These are phyloP conservation scores for Suillus occidentalis DNA, from an alignment of 768 basidiomycete genomes.

Conservation along the genomic window DNA sequence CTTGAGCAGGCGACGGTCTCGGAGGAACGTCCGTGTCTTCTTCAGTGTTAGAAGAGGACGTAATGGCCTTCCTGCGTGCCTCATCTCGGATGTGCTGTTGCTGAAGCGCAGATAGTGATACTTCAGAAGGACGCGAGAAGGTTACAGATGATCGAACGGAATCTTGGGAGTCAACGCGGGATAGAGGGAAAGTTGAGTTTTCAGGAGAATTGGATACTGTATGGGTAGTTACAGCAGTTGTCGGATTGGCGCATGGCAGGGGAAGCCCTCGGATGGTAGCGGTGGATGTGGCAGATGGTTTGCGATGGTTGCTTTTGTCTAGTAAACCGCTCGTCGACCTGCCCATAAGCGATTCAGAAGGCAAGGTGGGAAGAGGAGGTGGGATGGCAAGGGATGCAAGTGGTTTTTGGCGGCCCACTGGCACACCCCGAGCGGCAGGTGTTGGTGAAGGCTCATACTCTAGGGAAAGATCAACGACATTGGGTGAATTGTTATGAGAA, in stretches of 20 bases:
- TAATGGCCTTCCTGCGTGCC: conserved; percentile 36
- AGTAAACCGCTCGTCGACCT: conserved; percentile 18
- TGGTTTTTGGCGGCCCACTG: conserved; percentile 42
- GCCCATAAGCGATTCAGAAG: conserved; percentile 50
- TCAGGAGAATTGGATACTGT: conserved; percentile 55
- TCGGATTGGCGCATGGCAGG: conserved; percentile 54
- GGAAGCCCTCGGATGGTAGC: conserved; percentile 50
- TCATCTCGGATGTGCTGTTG: conserved; percentile 46
- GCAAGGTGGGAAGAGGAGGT: conserved; percentile 56
- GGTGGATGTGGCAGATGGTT: conserved; percentile 44
- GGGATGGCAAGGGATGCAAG: conserved; percentile 55
- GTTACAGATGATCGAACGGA: conserved; percentile 51
- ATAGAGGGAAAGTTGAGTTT: conserved; percentile 30
- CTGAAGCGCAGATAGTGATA: conserved; percentile 55
- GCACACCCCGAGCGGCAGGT: conserved; percentile 37
- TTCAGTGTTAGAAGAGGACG: conserved; percentile 28
- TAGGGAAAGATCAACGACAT: conserved; percentile 31
- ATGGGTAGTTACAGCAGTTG: conserved; percentile 66
- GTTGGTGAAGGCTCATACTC: conserved; percentile 50
- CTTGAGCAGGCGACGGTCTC: conserved; percentile 19
- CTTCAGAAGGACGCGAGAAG: conserved; percentile 62
- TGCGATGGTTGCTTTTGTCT: conserved; percentile 37
- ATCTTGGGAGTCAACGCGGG: conserved; percentile 49
- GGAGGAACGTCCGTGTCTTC: conserved; percentile 17
- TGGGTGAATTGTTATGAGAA: conserved; percentile 21